Base-by-base conservation (phyloP, 1,284 basidiomycete species). In the Ustilago sp. region DNA sequence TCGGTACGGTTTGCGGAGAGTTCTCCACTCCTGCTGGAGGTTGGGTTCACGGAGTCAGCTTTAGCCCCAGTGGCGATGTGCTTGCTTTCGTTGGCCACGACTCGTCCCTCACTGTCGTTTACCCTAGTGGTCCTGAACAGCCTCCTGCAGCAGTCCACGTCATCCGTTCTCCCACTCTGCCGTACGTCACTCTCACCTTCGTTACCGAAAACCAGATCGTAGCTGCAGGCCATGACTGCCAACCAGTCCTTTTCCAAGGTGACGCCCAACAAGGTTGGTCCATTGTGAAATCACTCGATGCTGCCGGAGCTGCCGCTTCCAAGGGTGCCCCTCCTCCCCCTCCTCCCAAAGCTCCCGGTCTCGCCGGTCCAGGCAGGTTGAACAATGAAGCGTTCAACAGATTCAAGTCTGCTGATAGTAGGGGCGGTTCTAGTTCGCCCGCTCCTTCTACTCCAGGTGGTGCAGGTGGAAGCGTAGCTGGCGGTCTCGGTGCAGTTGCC, bases 201-300 rank as follows among this genome's bases (percentile, higher is more conserved):
- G 92, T 91, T 1, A 89, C 91, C 34, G 95, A 98, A 86, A 76
- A 56, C 13, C 57, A 77, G 43, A 61, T 86, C 31, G 90, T 99
- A 39, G 95, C 94, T 0, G 97, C 95, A 0, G 97, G 97, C 0
- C 96, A 99, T 87, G 97, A 99, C 86, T 99, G 97, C 87, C 94
- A 97, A 86, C 97, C 97, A 0, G 88, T 95, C 38, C 90, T 86
- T 31, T 86, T 85, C 70, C 77, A 78, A 32, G 84, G 84, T 50
- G 74, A 77, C 38, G 67, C 68, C 17, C 58, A 74, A 23, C 41
- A 58, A 3, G 84, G 84, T 6, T 86, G 84, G 84, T 53, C 58
- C 6, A 68, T 84, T 3, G 62, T 68, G 39, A 82, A 80, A 61
- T 78, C 78, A 13, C 81, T 86, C 53, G 84, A 86, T 43, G 66